Evolutionary conservation across 805 yeast species (phyloP).

Genomic region (Candida methanosorbosa): DNA sequence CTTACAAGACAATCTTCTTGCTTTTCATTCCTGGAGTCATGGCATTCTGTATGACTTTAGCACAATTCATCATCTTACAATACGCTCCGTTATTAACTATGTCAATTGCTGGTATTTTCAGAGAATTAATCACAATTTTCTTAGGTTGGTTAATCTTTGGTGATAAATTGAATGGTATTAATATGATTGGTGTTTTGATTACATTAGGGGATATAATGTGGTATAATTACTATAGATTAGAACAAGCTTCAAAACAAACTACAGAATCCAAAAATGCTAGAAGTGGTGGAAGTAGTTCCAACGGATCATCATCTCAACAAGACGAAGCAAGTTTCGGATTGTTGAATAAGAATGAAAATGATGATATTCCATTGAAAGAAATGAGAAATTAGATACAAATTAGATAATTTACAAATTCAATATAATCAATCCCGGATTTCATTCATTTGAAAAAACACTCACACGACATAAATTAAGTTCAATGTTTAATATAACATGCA

Average conservation of each 20-base stretch:
- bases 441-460: too few relatives aligned
- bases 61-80: slow-evolving; percentile 72
- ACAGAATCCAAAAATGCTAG: background rate
- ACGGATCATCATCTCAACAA: background rate
- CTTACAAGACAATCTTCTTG: slow-evolving; percentile 41
- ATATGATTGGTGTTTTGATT: slow-evolving; percentile 58
- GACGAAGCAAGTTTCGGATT: background rate
- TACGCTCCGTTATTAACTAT: slow-evolving; percentile 76
- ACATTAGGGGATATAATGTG: slow-evolving; percentile 69
- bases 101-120: slow-evolving; percentile 84
- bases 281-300: background rate
- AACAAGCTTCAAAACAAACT: slow-evolving; percentile 7
- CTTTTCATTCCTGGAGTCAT: slow-evolving; percentile 69
- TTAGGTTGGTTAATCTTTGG: slow-evolving; percentile 60
- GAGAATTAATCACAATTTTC: slow-evolving; percentile 73
- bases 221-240: slow-evolving; percentile 60
- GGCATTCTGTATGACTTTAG: slow-evolving; percentile 79
- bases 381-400: too few relatives aligned
- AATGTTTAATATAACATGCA: background rate
- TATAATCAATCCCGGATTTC: too few relatives aligned
- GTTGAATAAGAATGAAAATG: background rate
- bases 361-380: background rate
- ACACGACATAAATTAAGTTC: too few relatives aligned
- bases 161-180: slow-evolving; percentile 57
- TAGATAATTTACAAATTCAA: too few relatives aligned